Evolutionary conservation across 805 yeast genomes (phyloP).

Genomic region (Starmerella vaccinii): DNA sequence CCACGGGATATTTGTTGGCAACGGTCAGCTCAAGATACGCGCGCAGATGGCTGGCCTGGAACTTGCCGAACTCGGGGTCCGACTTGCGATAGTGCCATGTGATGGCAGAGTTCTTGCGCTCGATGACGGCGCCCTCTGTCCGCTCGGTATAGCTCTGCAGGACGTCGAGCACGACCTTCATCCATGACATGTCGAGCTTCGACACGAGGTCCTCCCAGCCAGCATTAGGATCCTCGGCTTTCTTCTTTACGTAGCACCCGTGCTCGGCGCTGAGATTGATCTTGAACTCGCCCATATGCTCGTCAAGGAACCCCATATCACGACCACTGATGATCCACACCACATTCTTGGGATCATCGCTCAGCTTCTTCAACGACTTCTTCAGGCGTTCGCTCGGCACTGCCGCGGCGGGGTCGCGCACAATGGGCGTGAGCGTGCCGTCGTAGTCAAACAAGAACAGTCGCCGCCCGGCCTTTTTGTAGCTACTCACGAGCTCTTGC

Average conservation of each 20-base stretch:
- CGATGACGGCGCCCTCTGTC: conserved; percentile 84
- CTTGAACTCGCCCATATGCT: conserved; percentile 67
- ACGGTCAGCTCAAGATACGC: conserved; percentile 52
- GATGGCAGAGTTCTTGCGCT: conserved; percentile 80
- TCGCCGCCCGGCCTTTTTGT: conserved; percentile 52
- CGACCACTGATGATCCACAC: conserved; percentile 96
- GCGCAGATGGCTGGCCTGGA: conserved; percentile 67
- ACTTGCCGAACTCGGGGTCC: conserved; percentile 86
- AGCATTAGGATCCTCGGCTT: conserved; percentile 39
- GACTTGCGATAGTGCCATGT: conserved; percentile 97
- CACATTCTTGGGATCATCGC: conserved; percentile 68
- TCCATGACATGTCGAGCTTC: conserved; percentile 89
- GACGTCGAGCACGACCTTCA: conserved; percentile 61
- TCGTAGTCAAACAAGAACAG: conserved; percentile 90
- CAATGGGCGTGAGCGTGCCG: conserved; percentile 95
- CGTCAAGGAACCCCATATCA: conserved; percentile 78
- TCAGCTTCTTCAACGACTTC: conserved; percentile 46
- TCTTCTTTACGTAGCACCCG: conserved; percentile 78
- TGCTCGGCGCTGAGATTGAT: conserved; percentile 93
- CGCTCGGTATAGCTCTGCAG: conserved; percentile 68
- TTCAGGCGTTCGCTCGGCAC: conserved; percentile 73
- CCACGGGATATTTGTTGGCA: conserved; percentile 63
- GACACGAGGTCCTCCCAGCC: conserved; percentile 81
- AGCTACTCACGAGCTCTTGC: conserved; percentile 50
- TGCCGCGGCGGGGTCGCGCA: conserved; percentile 95